Evolutionary conservation across 768 basidiomycete species (phyloP).

Genomic region (Termitomyces sp.): DNA sequence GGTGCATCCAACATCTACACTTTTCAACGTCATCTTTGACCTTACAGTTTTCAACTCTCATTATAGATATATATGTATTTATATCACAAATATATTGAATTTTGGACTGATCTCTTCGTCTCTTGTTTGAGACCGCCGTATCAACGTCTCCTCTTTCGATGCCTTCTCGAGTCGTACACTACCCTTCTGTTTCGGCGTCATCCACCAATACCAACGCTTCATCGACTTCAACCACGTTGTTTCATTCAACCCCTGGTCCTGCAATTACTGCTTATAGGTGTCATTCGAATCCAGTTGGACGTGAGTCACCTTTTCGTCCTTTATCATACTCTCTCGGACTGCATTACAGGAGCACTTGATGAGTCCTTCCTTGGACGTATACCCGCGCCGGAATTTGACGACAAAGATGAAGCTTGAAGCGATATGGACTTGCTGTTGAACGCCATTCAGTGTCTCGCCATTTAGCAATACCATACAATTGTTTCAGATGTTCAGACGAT

Average conservation of each 20-base stretch:
- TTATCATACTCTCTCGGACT: neutral
- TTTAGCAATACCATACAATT: too few relatives aligned
- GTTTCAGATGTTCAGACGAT: neutral
- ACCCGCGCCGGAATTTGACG: slow-evolving; percentile 7
- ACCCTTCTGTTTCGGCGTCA: slow-evolving; percentile 27
- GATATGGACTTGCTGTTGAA: neutral
- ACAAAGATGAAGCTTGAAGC: neutral
- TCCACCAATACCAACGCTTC: slow-evolving; percentile 33
- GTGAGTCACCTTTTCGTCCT: slow-evolving; percentile 22
- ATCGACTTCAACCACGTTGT: slow-evolving; percentile 29
- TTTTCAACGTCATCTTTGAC: too few relatives aligned
- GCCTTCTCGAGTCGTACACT: slow-evolving; percentile 36
- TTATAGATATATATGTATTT: too few relatives aligned
- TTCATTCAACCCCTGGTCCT: slow-evolving; percentile 38
- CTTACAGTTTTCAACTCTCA: too few relatives aligned
- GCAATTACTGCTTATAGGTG: slow-evolving; percentile 41
- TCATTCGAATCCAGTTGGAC: slow-evolving; percentile 33
- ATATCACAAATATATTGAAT: too few relatives aligned
- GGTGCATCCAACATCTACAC: too few relatives aligned
- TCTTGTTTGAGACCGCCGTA: too few relatives aligned
- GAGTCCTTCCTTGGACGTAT: slow-evolving; percentile 31
- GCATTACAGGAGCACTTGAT: slow-evolving; percentile 34
- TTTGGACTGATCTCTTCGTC: too few relatives aligned
- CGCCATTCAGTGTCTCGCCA: too few relatives aligned
- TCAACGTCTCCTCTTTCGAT: slow-evolving; percentile 36